Conservation (phyloP, 257 asterid species). For the Solanum clarkiae region DNA sequence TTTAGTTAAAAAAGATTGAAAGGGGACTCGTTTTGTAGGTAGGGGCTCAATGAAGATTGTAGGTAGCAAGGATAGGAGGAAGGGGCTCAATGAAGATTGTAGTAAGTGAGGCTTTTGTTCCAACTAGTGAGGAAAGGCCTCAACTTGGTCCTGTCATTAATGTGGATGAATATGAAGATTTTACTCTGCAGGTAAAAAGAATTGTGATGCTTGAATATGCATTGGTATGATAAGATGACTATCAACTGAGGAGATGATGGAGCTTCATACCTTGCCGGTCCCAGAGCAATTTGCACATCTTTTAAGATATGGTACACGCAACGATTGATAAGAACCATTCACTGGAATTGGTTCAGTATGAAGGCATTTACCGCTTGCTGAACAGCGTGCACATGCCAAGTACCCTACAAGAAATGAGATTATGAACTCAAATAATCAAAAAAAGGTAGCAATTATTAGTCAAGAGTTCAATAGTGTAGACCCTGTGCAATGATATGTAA, state of each 20-base stretch:
- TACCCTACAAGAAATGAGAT: constrained; percentile 34
- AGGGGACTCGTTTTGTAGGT: not conserved
- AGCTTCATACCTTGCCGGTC: constrained; percentile 70
- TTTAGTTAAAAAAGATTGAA: not conserved
- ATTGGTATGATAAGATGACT: not conserved
- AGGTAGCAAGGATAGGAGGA: not conserved
- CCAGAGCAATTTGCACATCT: constrained; percentile 86
- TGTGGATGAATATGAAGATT: not conserved
- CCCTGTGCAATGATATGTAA: not conserved
- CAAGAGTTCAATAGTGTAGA: not conserved
- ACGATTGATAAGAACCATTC: constrained; percentile 27
- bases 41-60: not conserved
- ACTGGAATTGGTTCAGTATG: constrained; percentile 43
- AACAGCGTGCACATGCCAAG: constrained; percentile 87
- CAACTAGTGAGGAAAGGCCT: not conserved
- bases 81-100: not conserved
- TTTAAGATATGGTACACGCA: constrained; percentile 47
- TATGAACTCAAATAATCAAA: not conserved
- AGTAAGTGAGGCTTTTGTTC: not conserved
- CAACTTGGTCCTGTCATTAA: not conserved
- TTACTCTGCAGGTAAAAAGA: not conserved
- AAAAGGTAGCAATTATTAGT: fast-evolving
- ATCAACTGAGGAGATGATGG: not conserved
- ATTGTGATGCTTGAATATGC: not conserved
- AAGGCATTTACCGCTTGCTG: constrained; percentile 72